Percentiles rank a stretch among this genome's conserved stretches.
Conservation (phyloP, 352 stramenopile genomes). For the Phytopythium kandeliae region DNA sequence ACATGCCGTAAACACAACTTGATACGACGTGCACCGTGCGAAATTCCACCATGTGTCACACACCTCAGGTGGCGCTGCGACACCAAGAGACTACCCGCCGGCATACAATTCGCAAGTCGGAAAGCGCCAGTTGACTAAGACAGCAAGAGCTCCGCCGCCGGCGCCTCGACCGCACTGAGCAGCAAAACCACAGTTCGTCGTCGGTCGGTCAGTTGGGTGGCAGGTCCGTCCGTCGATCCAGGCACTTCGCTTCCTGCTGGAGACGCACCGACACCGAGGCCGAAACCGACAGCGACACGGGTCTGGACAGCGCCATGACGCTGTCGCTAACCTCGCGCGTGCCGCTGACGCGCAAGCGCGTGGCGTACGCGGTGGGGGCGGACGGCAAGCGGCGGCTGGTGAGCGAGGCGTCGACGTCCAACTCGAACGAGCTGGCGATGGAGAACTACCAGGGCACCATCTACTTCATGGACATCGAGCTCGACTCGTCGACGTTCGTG, state of each 20-base stretch:
- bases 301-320: not conserved
- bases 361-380: not conserved
- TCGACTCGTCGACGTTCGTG: slow-evolving; percentile 32
- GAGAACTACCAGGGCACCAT: slow-evolving; percentile 54
- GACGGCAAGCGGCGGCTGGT: slow-evolving; percentile 18
- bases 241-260: not conserved
- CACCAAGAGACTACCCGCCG: not conserved
- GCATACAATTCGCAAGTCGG: not conserved
- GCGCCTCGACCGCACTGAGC: too few species aligned
- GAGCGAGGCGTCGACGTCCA: slow-evolving; percentile 16
- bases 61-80: not conserved
- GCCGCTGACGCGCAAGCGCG: slow-evolving; percentile 6
- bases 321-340: slow-evolving; percentile 1
- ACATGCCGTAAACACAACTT: not conserved
- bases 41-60: slow-evolving; percentile 1
- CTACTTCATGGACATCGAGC: slow-evolving; percentile 54
- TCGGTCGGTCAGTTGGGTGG: too few species aligned
- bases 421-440: slow-evolving; percentile 30
- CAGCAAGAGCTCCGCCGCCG: too few species aligned
- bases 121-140: not conserved
- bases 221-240: too few species aligned
- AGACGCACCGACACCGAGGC: too few species aligned
- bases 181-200: not conserved
- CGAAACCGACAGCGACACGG: too few species aligned
- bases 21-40: not conserved